A percentile compares a stretch with the other conserved stretches of the same genome.
Conservation (phyloP, 139 green algal species). For the Chlorella sorokiniana region DNA sequence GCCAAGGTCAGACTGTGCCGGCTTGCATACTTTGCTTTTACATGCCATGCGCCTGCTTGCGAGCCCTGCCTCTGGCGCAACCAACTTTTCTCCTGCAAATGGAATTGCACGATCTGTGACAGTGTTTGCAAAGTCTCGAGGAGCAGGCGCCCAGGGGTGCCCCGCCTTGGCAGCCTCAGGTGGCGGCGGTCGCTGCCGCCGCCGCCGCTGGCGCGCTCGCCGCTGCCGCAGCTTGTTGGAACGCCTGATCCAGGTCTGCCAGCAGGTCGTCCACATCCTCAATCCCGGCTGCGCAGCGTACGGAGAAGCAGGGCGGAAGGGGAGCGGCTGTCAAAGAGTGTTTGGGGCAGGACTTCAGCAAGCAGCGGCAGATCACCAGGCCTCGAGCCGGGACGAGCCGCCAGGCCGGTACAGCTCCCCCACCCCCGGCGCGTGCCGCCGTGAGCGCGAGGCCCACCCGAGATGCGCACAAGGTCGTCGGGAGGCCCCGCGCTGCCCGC, state of each 20-base stretch:
- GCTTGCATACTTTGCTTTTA: too few species aligned
- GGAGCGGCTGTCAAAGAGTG: too few species aligned
- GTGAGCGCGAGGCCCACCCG: slow-evolving; percentile 25
- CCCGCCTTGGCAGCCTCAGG: not conserved
- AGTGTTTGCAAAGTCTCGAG: not conserved
- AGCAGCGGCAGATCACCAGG: too few species aligned
- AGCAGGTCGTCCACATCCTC: slow-evolving; percentile 89
- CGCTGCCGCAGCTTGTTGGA: slow-evolving; percentile 48
- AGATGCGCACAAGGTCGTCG: slow-evolving; percentile 96
- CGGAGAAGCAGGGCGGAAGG: not conserved
- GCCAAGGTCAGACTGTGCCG: too few species aligned
- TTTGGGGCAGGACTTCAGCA: too few species aligned
- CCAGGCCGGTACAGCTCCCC: too few species aligned
- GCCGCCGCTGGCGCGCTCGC: not conserved
- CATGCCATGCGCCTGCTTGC: too few species aligned
- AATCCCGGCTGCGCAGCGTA: slow-evolving; percentile 80
- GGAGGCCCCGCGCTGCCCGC: slow-evolving; percentile 87
- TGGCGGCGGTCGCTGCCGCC: not conserved
- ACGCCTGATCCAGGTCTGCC: slow-evolving; percentile 64
- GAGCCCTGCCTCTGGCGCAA: too few species aligned
- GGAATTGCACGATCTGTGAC: not conserved
- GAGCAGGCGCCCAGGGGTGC: too few species aligned
- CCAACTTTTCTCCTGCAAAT: not conserved
- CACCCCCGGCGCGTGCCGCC: too few species aligned
- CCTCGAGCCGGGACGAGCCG: too few species aligned